These are phyloP conservation scores for Wallacemonas sp. DNA, from an alignment of 208 protist species.

Conservation along the genomic window DNA sequence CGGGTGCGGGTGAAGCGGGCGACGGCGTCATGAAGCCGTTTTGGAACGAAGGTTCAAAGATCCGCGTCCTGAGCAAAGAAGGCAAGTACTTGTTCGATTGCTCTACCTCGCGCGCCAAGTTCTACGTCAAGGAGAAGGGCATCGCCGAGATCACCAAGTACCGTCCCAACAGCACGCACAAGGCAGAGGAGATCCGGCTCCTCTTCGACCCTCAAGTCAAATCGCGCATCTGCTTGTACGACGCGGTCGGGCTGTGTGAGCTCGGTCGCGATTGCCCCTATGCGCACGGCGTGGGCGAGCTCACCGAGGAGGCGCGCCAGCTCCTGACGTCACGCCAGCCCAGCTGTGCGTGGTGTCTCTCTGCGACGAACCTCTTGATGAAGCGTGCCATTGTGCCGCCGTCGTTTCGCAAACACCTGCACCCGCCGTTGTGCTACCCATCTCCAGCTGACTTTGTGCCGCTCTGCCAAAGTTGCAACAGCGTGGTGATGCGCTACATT, in stretches of 20 bases:
- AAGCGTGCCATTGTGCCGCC: slow-evolving; percentile 44
- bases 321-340: slow-evolving; percentile 22
- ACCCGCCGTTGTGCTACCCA: slow-evolving; percentile 13
- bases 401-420: slow-evolving; percentile 43
- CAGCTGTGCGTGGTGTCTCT: slow-evolving; percentile 41
- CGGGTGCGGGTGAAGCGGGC: neutral
- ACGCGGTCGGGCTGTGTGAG: slow-evolving; percentile 30
- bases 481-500: slow-evolving; percentile 23
- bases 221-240: slow-evolving; percentile 45
- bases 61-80: slow-evolving; percentile 35
- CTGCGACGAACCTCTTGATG: slow-evolving; percentile 25
- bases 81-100: slow-evolving; percentile 50
- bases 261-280: slow-evolving; percentile 43
- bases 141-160: slow-evolving; percentile 35
- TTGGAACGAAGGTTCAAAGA: slow-evolving; percentile 14
- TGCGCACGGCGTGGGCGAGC: slow-evolving; percentile 50
- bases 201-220: slow-evolving; percentile 49
- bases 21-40: neutral
- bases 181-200: slow-evolving; percentile 43
- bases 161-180: slow-evolving; percentile 16
- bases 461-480: slow-evolving; percentile 40
- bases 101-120: slow-evolving; percentile 30
- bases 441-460: slow-evolving; percentile 31
- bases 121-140: slow-evolving; percentile 44
- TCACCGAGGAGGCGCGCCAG: slow-evolving; percentile 24